phyloP scores from a whole-genome alignment of 495 filamentous ascomycete species.

The Penicillium roqueforti region DNA sequence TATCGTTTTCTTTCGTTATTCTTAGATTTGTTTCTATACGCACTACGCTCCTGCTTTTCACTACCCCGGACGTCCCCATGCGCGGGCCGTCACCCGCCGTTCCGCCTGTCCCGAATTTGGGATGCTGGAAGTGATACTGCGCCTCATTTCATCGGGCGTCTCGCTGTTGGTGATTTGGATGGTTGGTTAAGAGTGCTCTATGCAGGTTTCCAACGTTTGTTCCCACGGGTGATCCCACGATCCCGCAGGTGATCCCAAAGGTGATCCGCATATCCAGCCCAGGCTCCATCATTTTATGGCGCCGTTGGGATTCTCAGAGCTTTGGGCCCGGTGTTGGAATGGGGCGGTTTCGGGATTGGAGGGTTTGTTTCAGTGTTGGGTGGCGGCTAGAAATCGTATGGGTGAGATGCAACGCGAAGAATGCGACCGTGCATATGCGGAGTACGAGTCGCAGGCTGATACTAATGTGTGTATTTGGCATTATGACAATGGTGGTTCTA shows the following conservation, averaged over 20 bases:
- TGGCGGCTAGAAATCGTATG: slow-evolving; percentile 3
- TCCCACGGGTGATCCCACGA: too few species aligned
- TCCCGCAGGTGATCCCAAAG: too few species aligned
- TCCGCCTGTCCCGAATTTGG: not conserved
- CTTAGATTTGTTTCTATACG: not conserved
- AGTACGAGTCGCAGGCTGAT: not conserved
- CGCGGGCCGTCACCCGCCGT: not conserved
- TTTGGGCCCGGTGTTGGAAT: not conserved
- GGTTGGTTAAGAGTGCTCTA: not conserved
- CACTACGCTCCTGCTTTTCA: not conserved
- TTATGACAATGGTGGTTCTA: not conserved
- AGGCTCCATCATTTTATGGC: not conserved
- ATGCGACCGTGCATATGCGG: not conserved
- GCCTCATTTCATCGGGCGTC: slow-evolving; percentile 1
- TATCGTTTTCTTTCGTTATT: not conserved
- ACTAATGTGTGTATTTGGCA: not conserved
- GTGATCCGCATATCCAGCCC: too few species aligned
- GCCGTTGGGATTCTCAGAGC: not conserved
- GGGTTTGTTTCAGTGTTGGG: not conserved
- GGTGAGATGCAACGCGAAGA: not conserved
- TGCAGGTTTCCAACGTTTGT: too few species aligned
- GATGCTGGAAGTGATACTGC: not conserved
- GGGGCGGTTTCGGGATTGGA: not conserved
- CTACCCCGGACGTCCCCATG: not conserved
- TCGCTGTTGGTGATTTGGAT: not conserved